These are phyloP conservation scores for Linum tenue DNA, from an alignment of 345 rosid genomes.

Conservation along the genomic window DNA sequence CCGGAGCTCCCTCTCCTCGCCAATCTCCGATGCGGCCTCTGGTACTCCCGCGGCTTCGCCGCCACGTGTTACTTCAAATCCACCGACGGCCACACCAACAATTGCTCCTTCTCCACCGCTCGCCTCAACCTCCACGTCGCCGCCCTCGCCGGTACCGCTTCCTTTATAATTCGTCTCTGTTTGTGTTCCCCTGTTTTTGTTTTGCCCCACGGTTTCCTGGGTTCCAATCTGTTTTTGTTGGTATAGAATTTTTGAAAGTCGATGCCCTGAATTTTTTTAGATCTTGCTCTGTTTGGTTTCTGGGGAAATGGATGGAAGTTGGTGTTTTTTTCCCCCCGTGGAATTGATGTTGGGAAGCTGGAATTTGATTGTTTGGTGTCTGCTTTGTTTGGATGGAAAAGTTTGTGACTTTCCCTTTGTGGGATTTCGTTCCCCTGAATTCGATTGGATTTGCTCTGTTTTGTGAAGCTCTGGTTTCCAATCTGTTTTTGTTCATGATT, in stretches of 20 bases:
- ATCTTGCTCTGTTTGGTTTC: background rate
- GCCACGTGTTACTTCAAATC: slow-evolving; percentile 92
- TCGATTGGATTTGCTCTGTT: too few species aligned
- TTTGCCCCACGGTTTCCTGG: too few species aligned
- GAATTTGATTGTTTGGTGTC: too few species aligned
- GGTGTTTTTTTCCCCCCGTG: too few species aligned
- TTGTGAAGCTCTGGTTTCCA: too few species aligned
- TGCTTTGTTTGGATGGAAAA: too few species aligned
- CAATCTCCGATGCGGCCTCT: slow-evolving; percentile 92
- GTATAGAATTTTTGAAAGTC: too few species aligned
- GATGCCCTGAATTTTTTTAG: background rate
- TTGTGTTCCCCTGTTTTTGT: too few species aligned
- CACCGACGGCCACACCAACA: slow-evolving; percentile 88
- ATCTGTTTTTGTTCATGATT: background rate
- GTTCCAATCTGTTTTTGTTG: too few species aligned
- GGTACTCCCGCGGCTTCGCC: slow-evolving; percentile 63
- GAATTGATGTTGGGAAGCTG: too few species aligned
- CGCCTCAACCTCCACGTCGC: slow-evolving; percentile 88
- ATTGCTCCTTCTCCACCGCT: slow-evolving; percentile 72
- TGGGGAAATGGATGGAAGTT: too few species aligned
- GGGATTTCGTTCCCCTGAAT: background rate
- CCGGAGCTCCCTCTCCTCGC: slow-evolving; percentile 72
- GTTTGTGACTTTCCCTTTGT: too few species aligned
- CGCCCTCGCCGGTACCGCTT: slow-evolving; percentile 47
- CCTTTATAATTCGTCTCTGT: background rate